phyloP scores from a whole-genome alignment of 164 flowering plant species.

The Stephania yunnanensis region DNA sequence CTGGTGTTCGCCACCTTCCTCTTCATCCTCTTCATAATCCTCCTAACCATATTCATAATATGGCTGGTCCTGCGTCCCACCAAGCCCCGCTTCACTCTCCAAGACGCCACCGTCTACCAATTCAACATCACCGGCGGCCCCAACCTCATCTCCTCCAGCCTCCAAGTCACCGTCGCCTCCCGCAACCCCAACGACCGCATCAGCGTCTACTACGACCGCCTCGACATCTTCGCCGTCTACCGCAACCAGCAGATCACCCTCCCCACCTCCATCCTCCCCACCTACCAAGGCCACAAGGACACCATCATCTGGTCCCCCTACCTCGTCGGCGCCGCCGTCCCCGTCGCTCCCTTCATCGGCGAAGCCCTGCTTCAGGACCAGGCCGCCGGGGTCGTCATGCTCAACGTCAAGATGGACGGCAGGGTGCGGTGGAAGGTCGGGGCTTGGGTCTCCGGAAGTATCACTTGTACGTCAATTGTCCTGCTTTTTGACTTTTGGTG shows the following conservation, averaged over 20 bases:
- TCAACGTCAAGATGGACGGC: conserved; percentile 51
- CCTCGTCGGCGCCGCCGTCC: conserved; percentile 44
- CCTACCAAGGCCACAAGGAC: conserved; percentile 68
- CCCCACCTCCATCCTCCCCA: conserved; percentile 36
- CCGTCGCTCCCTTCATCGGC: conserved; percentile 62
- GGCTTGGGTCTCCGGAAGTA: conserved; percentile 48
- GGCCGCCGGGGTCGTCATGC: conserved; percentile 25
- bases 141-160: conserved; percentile 41
- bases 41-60: conserved; percentile 23
- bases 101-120: conserved; percentile 70
- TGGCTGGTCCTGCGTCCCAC: conserved; percentile 32
- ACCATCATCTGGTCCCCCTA: conserved; percentile 64
- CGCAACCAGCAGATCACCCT: conserved; percentile 63
- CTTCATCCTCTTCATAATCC: conserved; percentile 15
- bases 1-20: conserved; percentile 9
- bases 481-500: conserved; percentile 45
- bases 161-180: conserved; percentile 59
- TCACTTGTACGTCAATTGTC: conserved; percentile 53
- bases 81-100: conserved; percentile 53
- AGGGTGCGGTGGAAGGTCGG: conserved; percentile 67
- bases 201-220: conserved; percentile 69
- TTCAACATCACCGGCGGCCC: conserved; percentile 52
- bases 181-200: conserved; percentile 61
- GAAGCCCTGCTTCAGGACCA: conserved; percentile 35
- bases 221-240: conserved; percentile 59